Conservation (phyloP, 306 rosid genomes). For the Betula pendula region DNA sequence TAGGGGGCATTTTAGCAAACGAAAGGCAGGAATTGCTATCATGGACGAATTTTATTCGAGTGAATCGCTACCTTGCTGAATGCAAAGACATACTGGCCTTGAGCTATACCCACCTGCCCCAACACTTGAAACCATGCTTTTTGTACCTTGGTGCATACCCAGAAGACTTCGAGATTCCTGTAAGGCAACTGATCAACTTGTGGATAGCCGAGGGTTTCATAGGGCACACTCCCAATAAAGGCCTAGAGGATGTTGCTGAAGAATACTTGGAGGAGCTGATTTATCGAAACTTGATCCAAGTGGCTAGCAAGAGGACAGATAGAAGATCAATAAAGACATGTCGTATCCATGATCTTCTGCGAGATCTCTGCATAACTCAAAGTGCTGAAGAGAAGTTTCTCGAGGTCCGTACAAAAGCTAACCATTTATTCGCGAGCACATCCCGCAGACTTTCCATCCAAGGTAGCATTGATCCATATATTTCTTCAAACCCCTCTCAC, state of each 20-base stretch:
- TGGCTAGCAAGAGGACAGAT: neutral
- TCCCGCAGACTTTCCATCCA: constrained; percentile 8
- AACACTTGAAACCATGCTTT: constrained; percentile 27
- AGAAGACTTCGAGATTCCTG: constrained; percentile 24
- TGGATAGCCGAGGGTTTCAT: constrained; percentile 26
- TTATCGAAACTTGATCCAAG: constrained; percentile 6
- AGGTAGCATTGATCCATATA: too few relatives aligned
- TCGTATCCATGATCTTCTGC: constrained; percentile 12
- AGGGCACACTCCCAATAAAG: neutral
- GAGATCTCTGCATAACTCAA: neutral
- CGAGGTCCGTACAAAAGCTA: neutral
- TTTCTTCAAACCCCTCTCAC: neutral
- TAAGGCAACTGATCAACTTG: neutral
- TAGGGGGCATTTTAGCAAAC: neutral
- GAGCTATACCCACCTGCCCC: constrained; percentile 17
- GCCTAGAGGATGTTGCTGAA: constrained; percentile 6
- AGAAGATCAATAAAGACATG: constrained; percentile 7
- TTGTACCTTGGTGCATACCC: constrained; percentile 31
- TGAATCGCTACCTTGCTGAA: constrained; percentile 9
- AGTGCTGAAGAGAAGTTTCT: neutral
- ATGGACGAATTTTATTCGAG: constrained; percentile 16
- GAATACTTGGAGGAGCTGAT: neutral
- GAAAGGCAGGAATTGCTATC: neutral
- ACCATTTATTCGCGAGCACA: neutral
- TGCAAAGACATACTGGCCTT: neutral